phyloP scores from a whole-genome alignment of 2,329 filamentous ascomycete species.

The Pseudocercospora musae region DNA sequence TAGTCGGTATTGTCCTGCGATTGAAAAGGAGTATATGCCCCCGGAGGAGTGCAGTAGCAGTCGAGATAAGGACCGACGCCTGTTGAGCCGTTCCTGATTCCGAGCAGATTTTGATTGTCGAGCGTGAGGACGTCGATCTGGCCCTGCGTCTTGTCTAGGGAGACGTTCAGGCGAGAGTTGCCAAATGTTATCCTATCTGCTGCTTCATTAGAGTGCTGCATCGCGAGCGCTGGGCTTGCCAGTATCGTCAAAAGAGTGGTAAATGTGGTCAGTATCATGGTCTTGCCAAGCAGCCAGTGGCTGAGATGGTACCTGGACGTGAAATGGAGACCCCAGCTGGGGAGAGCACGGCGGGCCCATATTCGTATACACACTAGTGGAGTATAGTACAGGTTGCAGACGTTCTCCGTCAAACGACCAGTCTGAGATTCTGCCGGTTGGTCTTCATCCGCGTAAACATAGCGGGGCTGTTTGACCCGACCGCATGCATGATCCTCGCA shows the following conservation, averaged over 20 bases:
- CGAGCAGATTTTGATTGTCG: constrained; percentile 54
- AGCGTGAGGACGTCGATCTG: constrained; percentile 44
- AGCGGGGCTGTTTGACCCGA: neutral
- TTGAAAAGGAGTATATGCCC: constrained; percentile 57
- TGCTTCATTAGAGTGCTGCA: neutral
- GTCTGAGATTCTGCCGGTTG: neutral
- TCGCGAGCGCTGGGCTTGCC: neutral
- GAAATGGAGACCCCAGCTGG: neutral
- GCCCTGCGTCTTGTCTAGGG: constrained; percentile 44
- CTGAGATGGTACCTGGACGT: neutral
- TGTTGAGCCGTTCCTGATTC: constrained; percentile 38
- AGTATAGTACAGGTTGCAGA: neutral
- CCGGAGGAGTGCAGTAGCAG: constrained; percentile 60
- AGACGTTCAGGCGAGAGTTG: constrained; percentile 46
- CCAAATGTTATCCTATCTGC: constrained; percentile 36
- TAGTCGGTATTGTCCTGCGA: constrained; percentile 35
- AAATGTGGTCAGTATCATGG: neutral
- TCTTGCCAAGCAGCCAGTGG: neutral
- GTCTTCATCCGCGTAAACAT: neutral
- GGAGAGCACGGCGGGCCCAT: neutral
- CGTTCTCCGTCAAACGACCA: neutral
- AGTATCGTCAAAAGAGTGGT: neutral
- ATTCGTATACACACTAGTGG: neutral
- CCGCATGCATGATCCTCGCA: too few relatives aligned
- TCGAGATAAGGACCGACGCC: constrained; percentile 57